A percentile compares a stretch with the other conserved stretches of the same genome.
These are phyloP conservation scores for Hyaloscypha finlandica DNA, from an alignment of 495 filamentous ascomycete genomes.

Conservation along the genomic window DNA sequence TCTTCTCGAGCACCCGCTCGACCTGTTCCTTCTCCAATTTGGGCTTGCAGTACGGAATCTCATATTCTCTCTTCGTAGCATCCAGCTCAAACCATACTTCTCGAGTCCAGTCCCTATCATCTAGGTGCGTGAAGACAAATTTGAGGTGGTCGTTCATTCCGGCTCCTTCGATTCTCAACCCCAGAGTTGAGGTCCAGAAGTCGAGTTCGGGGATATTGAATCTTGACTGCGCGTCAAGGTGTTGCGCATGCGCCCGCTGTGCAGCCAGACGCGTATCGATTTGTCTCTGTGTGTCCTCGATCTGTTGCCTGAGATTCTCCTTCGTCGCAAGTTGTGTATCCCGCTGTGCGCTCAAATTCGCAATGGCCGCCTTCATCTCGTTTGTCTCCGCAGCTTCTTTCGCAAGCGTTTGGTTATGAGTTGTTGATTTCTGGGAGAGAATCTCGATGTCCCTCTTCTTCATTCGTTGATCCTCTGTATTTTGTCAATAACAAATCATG, in stretches of 20 bases:
- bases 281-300: conserved; percentile 73
- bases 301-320: conserved; percentile 74
- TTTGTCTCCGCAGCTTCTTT: conserved; percentile 86
- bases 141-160: conserved; percentile 83
- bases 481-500: conserved; percentile 8
- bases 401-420: conserved; percentile 75
- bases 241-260: conserved; percentile 54
- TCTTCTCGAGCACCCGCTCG: conserved; percentile 67
- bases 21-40: conserved; percentile 76
- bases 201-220: conserved; percentile 89
- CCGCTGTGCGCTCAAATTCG: conserved; percentile 69
- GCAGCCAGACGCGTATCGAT: conserved; percentile 54
- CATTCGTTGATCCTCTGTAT: conserved; percentile 83
- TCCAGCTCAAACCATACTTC: conserved; percentile 94
- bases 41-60: conserved; percentile 73
- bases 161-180: conserved; percentile 86
- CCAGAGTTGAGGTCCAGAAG: conserved; percentile 92
- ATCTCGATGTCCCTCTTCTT: conserved; percentile 86
- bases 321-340: conserved; percentile 72
- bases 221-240: conserved; percentile 75
- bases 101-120: conserved; percentile 83
- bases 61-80: conserved; percentile 79
- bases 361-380: conserved; percentile 84
- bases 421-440: conserved; percentile 70
- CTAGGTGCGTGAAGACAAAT: conserved; percentile 86